phyloP scores from a whole-genome alignment of 2,329 filamentous ascomycete species.

The Exserohilum turcica region DNA sequence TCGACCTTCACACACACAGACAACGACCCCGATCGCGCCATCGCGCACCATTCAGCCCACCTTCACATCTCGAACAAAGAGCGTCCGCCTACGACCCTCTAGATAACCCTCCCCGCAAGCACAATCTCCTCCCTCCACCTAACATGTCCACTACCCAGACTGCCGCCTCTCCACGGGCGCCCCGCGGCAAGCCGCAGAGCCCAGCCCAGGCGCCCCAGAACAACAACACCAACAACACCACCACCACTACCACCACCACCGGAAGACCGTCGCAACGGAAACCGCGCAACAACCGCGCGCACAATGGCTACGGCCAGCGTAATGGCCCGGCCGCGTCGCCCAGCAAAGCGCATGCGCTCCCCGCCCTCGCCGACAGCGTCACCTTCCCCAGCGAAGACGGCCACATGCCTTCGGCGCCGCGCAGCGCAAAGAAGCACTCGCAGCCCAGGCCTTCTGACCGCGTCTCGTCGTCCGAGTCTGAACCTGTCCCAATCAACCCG shows the following conservation, averaged over 20 bases:
- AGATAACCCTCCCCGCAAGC: slow-evolving; percentile 25
- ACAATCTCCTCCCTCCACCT: slow-evolving; percentile 11
- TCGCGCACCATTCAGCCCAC: slow-evolving; percentile 26
- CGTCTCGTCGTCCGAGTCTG: slow-evolving; percentile 36
- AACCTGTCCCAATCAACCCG: slow-evolving; percentile 23
- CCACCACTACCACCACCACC: slow-evolving; percentile 30
- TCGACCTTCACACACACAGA: slow-evolving; percentile 28
- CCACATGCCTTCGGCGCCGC: slow-evolving; percentile 28
- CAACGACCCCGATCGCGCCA: slow-evolving; percentile 29
- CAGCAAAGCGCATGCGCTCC: slow-evolving; percentile 19
- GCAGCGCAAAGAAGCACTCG: slow-evolving; percentile 39
- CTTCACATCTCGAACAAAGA: slow-evolving; percentile 20
- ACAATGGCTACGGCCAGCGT: slow-evolving; percentile 33
- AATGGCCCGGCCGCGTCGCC: slow-evolving; percentile 21
- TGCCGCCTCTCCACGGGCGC: slow-evolving; percentile 41
- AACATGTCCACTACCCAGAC: slow-evolving; percentile 43
- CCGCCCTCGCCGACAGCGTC: slow-evolving; percentile 32
- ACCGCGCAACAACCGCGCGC: slow-evolving; percentile 40
- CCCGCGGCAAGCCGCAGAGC: slow-evolving; percentile 42
- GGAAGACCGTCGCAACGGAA: slow-evolving; percentile 39
- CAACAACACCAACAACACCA: slow-evolving; percentile 31
- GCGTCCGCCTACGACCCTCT: slow-evolving; percentile 33
- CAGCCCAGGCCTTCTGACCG: slow-evolving; percentile 40
- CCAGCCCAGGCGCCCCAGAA: slow-evolving; percentile 33
- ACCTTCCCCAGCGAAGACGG: slow-evolving; percentile 38